Conservation (phyloP, 345 rosid species). For the Murraya koenigii region DNA sequence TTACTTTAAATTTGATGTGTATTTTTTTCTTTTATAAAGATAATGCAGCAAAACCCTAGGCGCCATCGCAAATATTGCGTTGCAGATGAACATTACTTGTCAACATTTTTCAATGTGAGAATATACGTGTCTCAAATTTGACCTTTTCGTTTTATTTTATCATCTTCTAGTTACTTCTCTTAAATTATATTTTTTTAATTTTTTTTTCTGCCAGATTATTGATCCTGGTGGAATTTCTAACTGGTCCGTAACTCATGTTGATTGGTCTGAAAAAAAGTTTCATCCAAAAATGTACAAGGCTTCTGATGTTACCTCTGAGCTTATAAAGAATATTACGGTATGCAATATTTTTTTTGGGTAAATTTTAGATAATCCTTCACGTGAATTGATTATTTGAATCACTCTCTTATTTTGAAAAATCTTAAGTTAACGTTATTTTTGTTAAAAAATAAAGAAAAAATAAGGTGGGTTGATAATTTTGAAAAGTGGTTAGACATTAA, state of each 20-base stretch:
- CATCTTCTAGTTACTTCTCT: background rate
- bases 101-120: slow-evolving; percentile 87
- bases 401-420: no score
- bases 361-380: no score
- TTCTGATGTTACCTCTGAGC: slow-evolving; percentile 55
- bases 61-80: slow-evolving; percentile 88
- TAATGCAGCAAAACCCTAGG: slow-evolving; percentile 74
- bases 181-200: no score
- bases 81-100: slow-evolving; percentile 96
- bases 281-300: slow-evolving; percentile 92
- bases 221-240: slow-evolving; percentile 93
- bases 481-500: no score
- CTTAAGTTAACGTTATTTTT: no score
- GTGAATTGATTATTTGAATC: no score
- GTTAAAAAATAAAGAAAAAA: no score
- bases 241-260: slow-evolving; percentile 93
- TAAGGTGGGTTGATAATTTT: no score
- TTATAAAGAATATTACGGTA: slow-evolving; percentile 84
- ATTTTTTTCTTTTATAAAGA: background rate
- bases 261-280: slow-evolving; percentile 99
- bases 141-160: background rate
- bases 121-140: slow-evolving; percentile 3
- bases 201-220: slow-evolving; percentile 48
- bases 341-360: background rate
- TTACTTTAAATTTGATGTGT: slow-evolving; percentile 3